Conservation (phyloP, 176 grass and related monocot species). For the Lolium rigidum region DNA sequence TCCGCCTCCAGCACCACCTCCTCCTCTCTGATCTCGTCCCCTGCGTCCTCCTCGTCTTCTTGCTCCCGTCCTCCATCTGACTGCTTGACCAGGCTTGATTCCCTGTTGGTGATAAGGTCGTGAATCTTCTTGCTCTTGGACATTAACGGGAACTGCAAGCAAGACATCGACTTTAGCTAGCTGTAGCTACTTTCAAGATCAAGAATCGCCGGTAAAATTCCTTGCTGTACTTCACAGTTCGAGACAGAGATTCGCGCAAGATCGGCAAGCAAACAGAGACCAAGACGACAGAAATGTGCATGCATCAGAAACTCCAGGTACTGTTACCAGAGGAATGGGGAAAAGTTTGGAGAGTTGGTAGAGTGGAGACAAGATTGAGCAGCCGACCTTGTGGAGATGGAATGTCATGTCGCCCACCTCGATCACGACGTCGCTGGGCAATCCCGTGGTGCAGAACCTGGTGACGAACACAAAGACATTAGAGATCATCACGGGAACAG, state of each 20-base stretch:
- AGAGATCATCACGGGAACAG: conserved; percentile 12
- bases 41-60: conserved; percentile 45
- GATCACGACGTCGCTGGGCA: conserved; percentile 96
- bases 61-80: background rate
- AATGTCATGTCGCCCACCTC: conserved; percentile 97
- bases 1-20: conserved; percentile 60
- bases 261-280: conserved; percentile 1
- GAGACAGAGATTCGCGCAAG: conserved; percentile 14
- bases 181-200: conserved; percentile 16
- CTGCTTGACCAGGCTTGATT: conserved; percentile 30
- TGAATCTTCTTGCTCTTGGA: conserved; percentile 93
- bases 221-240: no score
- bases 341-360: background rate
- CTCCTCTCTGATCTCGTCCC: conserved; percentile 54
- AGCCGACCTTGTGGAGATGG: conserved; percentile 92
- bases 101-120: conserved; percentile 67
- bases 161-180: conserved; percentile 43
- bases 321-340: background rate
- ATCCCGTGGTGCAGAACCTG: conserved; percentile 98
- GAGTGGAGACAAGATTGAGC: background rate
- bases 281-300: background rate
- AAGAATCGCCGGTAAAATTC: background rate
- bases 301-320: background rate
- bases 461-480: background rate
- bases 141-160: conserved; percentile 94